Percentiles rank a stretch among this genome's conserved stretches.
Evolutionary conservation across 2,329 filamentous ascomycete genomes (phyloP).

Genomic region (Plectosphaerella cucumerina): DNA sequence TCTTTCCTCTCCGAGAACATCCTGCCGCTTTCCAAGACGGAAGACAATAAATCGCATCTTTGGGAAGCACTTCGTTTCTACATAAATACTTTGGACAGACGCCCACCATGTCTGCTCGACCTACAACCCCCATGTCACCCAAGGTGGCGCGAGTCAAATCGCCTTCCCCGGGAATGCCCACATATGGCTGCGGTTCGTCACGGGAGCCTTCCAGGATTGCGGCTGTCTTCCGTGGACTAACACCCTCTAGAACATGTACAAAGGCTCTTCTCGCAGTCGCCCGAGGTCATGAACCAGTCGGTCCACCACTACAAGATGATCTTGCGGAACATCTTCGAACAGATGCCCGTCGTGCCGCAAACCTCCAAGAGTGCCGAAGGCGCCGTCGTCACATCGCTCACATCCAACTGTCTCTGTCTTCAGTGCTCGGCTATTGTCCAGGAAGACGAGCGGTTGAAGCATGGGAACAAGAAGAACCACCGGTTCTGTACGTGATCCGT

Average conservation of each 20-base stretch:
- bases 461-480: conserved; percentile 66
- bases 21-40: no score
- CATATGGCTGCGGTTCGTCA: conserved; percentile 60
- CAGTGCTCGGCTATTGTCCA: conserved; percentile 69
- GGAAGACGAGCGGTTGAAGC: conserved; percentile 60
- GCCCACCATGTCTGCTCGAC: conserved; percentile 37
- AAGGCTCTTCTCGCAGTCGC: conserved; percentile 56
- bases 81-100: neutral
- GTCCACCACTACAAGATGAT: conserved; percentile 70
- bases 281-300: conserved; percentile 63
- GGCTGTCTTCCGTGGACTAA: neutral
- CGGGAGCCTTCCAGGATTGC: neutral
- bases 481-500: conserved; percentile 60
- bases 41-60: no score
- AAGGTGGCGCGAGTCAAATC: conserved; percentile 58
- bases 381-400: conserved; percentile 55
- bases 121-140: conserved; percentile 47
- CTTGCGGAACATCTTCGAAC: conserved; percentile 66
- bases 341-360: conserved; percentile 59
- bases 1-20: no score
- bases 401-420: conserved; percentile 67
- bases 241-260: conserved; percentile 63
- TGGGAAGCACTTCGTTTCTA: no score
- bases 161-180: conserved; percentile 52
- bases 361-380: conserved; percentile 58